Percentiles rank a stretch among this genome's conserved stretches.
These are phyloP conservation scores for Xylona heveae DNA, from an alignment of 495 filamentous ascomycete genomes.

Conservation along the genomic window DNA sequence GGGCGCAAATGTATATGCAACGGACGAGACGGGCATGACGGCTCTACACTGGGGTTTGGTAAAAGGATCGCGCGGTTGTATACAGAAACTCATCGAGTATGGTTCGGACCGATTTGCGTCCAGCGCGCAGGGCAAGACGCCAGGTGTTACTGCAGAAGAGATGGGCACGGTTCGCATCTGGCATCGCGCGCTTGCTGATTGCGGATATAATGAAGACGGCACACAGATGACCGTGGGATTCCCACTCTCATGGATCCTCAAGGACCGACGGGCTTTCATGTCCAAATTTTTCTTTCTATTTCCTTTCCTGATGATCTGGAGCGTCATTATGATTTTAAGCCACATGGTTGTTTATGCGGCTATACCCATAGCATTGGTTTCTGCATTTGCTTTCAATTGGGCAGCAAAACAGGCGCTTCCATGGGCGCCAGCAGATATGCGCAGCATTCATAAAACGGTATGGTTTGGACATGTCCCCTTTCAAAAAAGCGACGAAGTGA, in stretches of 20 bases:
- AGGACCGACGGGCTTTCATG: conserved; percentile 52
- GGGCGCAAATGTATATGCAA: conserved; percentile 82
- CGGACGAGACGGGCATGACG: conserved; percentile 78
- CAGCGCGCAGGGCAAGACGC: conserved; percentile 74
- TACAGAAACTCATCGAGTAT: conserved; percentile 84
- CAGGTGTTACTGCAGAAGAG: conserved; percentile 61
- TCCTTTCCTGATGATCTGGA: conserved; percentile 57
- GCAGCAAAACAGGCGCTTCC: conserved; percentile 51
- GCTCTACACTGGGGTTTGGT: conserved; percentile 94
- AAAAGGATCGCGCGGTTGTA: conserved; percentile 65
- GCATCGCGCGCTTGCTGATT: conserved; percentile 66
- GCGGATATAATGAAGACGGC: conserved; percentile 62
- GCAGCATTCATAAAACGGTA: conserved; percentile 72
- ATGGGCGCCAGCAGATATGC: conserved; percentile 69
- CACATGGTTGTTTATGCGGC: conserved; percentile 52
- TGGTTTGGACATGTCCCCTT: too few species aligned
- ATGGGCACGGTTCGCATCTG: conserved; percentile 71
- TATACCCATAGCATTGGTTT: conserved; percentile 43
- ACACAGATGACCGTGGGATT: conserved; percentile 38
- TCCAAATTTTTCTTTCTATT: conserved; percentile 80
- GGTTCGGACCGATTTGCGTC: conserved; percentile 78
- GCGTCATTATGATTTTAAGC: conserved; percentile 48
- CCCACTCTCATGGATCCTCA: conserved; percentile 31
- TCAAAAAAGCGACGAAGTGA: conserved; percentile 1
- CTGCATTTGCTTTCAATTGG: conserved; percentile 57